A percentile compares a stretch with the other conserved stretches of the same genome.
Conservation (phyloP, 495 filamentous ascomycete species). For the Aspergillus bertholletiae region DNA sequence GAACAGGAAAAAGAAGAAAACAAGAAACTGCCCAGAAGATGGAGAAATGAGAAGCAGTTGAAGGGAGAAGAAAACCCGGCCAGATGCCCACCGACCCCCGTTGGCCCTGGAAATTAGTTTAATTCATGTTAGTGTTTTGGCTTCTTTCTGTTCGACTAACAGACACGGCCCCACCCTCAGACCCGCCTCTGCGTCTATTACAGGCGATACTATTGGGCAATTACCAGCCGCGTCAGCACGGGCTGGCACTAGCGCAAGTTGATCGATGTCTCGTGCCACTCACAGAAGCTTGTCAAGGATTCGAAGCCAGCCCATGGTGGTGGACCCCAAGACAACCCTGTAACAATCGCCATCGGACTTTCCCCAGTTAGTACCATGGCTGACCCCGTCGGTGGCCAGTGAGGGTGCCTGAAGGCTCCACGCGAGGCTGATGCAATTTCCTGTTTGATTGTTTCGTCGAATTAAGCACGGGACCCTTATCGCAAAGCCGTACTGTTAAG, state of each 20-base stretch:
- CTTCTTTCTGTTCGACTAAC: too few relatives aligned
- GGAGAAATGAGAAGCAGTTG: not conserved
- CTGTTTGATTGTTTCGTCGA: not conserved
- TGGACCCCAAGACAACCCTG: slow-evolving; percentile 1
- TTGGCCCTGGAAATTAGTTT: slow-evolving; percentile 15
- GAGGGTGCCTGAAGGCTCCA: not conserved
- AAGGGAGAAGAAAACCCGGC: slow-evolving; percentile 1
- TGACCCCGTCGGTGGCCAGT: slow-evolving; percentile 1
- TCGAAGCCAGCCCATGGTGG: not conserved
- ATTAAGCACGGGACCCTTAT: too few relatives aligned
- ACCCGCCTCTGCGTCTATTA: not conserved
- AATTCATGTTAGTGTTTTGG: slow-evolving; percentile 3
- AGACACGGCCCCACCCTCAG: not conserved
- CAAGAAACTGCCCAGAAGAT: not conserved
- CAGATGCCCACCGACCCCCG: slow-evolving; percentile 11
- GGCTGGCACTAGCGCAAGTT: slow-evolving; percentile 13
- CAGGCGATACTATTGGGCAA: not conserved
- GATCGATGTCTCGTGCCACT: slow-evolving; percentile 24
- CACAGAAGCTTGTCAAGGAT: slow-evolving; percentile 21
- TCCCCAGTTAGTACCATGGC: slow-evolving; percentile 1
- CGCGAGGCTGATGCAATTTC: slow-evolving; percentile 4
- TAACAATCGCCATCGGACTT: slow-evolving; percentile 4
- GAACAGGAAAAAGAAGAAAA: slow-evolving; percentile 7
- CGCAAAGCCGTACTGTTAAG: too few relatives aligned
- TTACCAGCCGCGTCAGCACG: slow-evolving; percentile 16